These are phyloP conservation scores for Naganishia antarctica DNA, from an alignment of 768 basidiomycete species.

Conservation along the genomic window DNA sequence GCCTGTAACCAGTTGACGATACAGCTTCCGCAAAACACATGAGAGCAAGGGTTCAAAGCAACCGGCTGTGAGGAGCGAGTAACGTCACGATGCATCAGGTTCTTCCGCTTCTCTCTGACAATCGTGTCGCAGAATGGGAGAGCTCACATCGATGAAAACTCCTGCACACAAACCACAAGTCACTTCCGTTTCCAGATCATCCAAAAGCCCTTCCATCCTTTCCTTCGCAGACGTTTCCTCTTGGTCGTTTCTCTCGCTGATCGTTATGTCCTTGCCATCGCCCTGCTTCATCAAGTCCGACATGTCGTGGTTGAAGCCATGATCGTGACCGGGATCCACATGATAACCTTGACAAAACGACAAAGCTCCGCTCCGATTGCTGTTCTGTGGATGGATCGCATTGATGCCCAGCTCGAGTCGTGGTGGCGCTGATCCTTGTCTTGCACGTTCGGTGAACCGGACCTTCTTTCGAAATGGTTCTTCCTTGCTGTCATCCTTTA, in stretches of 20 bases:
- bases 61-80: background rate
- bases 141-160: conserved; percentile 23
- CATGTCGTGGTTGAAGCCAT: background rate
- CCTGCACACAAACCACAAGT: conserved; percentile 28
- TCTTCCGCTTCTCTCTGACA: too few relatives aligned
- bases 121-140: background rate
- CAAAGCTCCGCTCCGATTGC: background rate
- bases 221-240: background rate
- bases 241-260: background rate
- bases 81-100: background rate
- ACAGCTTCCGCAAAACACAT: conserved; percentile 28
- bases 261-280: background rate
- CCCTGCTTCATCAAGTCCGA: background rate
- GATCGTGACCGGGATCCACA: background rate
- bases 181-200: conserved; percentile 25
- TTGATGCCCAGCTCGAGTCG: conserved; percentile 13
- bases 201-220: conserved; percentile 15
- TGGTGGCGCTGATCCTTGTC: conserved; percentile 18
- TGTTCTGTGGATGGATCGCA: background rate
- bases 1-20: conserved; percentile 19
- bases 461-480: conserved; percentile 4
- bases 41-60: conserved; percentile 20
- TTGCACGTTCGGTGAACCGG: background rate
- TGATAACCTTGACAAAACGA: background rate
- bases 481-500: background rate